A percentile compares a stretch with the other conserved stretches of the same genome.
Conservation (phyloP, 83 land plant genomes). For the Diphasiastrum complanatum region DNA sequence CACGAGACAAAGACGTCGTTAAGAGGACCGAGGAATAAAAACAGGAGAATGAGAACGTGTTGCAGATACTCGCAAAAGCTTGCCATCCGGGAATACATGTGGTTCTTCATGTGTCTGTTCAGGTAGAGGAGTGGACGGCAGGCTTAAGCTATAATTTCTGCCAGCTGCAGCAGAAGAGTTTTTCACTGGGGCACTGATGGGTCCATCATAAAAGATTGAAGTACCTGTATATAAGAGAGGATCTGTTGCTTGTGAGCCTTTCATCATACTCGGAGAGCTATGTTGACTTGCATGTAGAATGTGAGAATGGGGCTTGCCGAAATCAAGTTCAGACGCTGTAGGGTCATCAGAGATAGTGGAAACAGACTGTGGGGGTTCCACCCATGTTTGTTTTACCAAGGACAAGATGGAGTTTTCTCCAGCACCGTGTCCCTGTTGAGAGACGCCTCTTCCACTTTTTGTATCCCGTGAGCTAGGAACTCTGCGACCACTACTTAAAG, state of each 20-base stretch:
- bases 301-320: not conserved
- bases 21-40: no score
- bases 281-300: not conserved
- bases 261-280: not conserved
- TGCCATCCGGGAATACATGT: not conserved
- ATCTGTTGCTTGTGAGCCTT: constrained; percentile 16
- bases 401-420: not conserved
- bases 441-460: not conserved
- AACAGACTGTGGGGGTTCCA: not conserved
- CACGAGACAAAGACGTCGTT: no score
- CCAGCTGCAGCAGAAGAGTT: constrained; percentile 4
- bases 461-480: not conserved
- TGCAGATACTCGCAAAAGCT: constrained; percentile 15
- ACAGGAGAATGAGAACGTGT: constrained; percentile 21
- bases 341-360: not conserved
- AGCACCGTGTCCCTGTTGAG: no score
- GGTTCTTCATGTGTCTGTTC: not conserved
- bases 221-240: constrained; percentile 40
- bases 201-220: constrained; percentile 65
- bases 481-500: not conserved
- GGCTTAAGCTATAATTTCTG: not conserved
- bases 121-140: not conserved
- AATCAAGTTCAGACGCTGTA: not conserved
- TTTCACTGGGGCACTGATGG: constrained; percentile 29
- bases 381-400: not conserved